These are phyloP conservation scores for Paraglomus occultum DNA, from an alignment of 192 early-diverging fungal species.

Conservation along the genomic window DNA sequence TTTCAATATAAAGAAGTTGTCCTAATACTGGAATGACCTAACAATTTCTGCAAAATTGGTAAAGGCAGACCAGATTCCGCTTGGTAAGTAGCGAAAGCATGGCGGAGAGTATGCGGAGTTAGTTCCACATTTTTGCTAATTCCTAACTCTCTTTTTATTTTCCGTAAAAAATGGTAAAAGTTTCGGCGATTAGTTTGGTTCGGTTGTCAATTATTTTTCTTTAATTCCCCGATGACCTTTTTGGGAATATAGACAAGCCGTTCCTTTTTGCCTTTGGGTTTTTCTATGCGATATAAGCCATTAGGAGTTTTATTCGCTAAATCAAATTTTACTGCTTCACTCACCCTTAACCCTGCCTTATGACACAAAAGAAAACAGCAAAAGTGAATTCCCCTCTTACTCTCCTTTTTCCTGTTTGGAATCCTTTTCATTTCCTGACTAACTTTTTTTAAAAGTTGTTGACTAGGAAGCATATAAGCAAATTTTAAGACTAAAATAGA, in stretches of 20 bases:
- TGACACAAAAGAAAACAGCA: neutral
- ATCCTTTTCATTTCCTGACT: neutral
- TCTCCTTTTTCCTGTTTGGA: constrained; percentile 2
- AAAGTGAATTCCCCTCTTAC: neutral
- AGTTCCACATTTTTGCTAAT: neutral
- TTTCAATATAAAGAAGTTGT: neutral
- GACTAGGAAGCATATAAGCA: constrained; percentile 9
- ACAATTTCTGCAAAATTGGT: neutral
- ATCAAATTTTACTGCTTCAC: constrained; percentile 11
- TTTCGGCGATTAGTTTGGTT: constrained; percentile 2
- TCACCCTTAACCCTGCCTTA: neutral
- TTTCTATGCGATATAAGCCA: neutral
- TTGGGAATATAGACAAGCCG: neutral
- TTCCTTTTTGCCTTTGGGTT: constrained; percentile 8
- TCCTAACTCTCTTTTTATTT: neutral
- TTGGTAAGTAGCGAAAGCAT: constrained; percentile 1
- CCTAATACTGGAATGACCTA: neutral
- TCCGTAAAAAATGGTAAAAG: too few species aligned
- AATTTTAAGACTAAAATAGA: constrained; percentile 1
- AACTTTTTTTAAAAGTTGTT: constrained; percentile 3
- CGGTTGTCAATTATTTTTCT: constrained; percentile 2
- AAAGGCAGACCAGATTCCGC: neutral
- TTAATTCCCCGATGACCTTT: constrained; percentile 10
- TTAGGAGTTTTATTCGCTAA: neutral
- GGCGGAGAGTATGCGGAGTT: constrained; percentile 4